Percentiles rank a stretch among this genome's conserved stretches.
Conservation (phyloP, 768 basidiomycete species). For the Lentinula edodes region DNA sequence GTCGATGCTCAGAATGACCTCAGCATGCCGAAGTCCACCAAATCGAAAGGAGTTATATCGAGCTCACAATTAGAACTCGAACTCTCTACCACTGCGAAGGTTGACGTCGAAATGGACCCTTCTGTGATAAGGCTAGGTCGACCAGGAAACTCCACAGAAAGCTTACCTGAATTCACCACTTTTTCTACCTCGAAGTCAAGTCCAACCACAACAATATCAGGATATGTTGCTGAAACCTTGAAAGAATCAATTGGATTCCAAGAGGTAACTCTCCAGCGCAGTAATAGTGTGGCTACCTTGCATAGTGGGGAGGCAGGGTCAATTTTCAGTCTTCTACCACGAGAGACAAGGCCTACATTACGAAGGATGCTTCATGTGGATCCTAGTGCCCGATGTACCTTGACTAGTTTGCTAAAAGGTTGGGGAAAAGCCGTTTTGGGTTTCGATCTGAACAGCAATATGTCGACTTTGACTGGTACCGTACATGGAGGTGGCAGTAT, state of each 20-base stretch:
- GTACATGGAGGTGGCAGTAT: conserved; percentile 29
- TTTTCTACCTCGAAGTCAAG: neutral
- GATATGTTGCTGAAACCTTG: neutral
- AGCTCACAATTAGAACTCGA: conserved; percentile 5
- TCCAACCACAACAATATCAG: neutral
- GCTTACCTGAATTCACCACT: conserved; percentile 27
- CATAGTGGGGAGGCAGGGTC: conserved; percentile 79
- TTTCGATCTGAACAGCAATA: neutral
- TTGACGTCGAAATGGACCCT: conserved; percentile 51
- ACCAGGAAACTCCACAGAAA: conserved; percentile 73
- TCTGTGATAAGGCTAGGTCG: conserved; percentile 74
- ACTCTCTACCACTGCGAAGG: neutral
- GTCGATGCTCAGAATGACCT: conserved; percentile 92
- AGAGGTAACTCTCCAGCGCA: conserved; percentile 27
- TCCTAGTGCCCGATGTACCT: conserved; percentile 82
- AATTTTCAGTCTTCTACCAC: conserved; percentile 94
- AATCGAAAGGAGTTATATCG: conserved; percentile 28
- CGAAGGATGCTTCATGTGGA: conserved; percentile 94
- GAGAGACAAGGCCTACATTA: conserved; percentile 85
- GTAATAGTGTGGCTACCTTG: conserved; percentile 58
- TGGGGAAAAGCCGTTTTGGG: conserved; percentile 49
- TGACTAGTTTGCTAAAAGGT: conserved; percentile 86
- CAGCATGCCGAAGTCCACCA: conserved; percentile 21
- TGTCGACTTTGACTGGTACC: neutral
- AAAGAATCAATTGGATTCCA: conserved; percentile 19